Percentiles rank a stretch among this genome's conserved stretches.
phyloP scores from a whole-genome alignment of 1,284 basidiomycete genomes.

The Moniliophthora roreri region DNA sequence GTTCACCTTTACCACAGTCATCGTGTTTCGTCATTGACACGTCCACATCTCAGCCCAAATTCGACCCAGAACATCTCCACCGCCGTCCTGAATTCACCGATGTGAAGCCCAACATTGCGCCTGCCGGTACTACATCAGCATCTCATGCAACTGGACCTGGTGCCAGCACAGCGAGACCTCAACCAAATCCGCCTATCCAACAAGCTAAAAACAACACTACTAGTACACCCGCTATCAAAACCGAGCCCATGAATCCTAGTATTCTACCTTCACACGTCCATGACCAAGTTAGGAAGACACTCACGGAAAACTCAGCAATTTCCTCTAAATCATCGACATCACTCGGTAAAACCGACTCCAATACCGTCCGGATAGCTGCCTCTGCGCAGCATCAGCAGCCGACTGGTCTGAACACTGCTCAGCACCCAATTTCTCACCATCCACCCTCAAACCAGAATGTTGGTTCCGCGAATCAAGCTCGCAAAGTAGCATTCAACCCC shows the following conservation, averaged over 20 bases:
- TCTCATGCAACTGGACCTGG: background rate
- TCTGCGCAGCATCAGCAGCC: too few species aligned
- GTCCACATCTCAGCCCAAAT: constrained; percentile 57
- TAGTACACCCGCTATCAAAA: constrained; percentile 8
- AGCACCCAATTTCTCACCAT: constrained; percentile 2
- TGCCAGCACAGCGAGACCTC: background rate
- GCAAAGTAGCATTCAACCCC: constrained; percentile 1
- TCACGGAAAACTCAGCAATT: background rate
- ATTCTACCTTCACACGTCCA: background rate
- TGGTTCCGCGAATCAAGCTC: background rate
- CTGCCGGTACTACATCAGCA: constrained; percentile 6
- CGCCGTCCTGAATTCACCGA: constrained; percentile 76
- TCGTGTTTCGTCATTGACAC: background rate
- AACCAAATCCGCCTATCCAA: constrained; percentile 5
- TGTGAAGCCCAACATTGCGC: constrained; percentile 27
- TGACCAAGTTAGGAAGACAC: too few species aligned
- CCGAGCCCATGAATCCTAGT: background rate
- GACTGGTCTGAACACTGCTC: constrained; percentile 16
- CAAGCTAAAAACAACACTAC: constrained; percentile 1
- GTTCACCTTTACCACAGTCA: constrained; percentile 29
- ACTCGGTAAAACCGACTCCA: constrained; percentile 8
- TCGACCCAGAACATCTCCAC: constrained; percentile 73
- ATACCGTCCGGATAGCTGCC: too few species aligned
- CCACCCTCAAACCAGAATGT: background rate
- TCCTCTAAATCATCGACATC: constrained; percentile 10